Evolutionary conservation across 1,284 basidiomycete species (phyloP).

Genomic region (Uromyces viciae-fabae): DNA sequence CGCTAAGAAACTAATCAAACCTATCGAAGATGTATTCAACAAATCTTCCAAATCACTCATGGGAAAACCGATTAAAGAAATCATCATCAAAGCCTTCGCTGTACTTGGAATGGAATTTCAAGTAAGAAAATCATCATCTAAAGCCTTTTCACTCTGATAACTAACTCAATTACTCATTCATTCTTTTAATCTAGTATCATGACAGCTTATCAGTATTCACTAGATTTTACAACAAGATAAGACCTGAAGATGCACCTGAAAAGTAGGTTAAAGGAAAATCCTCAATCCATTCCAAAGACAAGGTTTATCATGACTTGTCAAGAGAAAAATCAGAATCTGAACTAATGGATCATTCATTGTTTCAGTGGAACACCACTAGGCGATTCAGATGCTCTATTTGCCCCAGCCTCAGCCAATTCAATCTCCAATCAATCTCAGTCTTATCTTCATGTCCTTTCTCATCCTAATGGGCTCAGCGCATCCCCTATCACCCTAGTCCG

Average conservation of each 20-base stretch:
- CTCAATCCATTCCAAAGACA: no score
- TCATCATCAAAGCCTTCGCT: constrained; percentile 17
- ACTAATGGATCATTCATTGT: background rate
- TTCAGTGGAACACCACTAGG: constrained; percentile 16
- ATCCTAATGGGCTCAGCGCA: background rate
- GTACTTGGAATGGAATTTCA: constrained; percentile 36
- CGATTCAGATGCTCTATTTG: constrained; percentile 9
- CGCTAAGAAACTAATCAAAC: constrained; percentile 21
- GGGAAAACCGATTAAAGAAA: background rate
- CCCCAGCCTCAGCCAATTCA: background rate
- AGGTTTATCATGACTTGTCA: no score
- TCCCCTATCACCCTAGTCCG: constrained; percentile 67
- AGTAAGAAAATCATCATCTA: background rate
- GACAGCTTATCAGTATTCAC: constrained; percentile 18
- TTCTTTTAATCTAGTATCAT: constrained; percentile 60
- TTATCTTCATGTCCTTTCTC: background rate
- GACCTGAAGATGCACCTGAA: constrained; percentile 4
- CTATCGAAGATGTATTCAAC: constrained; percentile 21
- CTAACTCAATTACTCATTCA: constrained; percentile 69
- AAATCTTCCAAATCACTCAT: background rate
- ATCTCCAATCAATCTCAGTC: background rate
- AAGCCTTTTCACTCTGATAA: background rate
- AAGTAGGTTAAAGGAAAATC: constrained; percentile 7
- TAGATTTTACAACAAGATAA: constrained; percentile 36
- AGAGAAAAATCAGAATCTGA: no score